Conservation (phyloP, 2,329 filamentous ascomycete genomes). For the Xylaria sp. region DNA sequence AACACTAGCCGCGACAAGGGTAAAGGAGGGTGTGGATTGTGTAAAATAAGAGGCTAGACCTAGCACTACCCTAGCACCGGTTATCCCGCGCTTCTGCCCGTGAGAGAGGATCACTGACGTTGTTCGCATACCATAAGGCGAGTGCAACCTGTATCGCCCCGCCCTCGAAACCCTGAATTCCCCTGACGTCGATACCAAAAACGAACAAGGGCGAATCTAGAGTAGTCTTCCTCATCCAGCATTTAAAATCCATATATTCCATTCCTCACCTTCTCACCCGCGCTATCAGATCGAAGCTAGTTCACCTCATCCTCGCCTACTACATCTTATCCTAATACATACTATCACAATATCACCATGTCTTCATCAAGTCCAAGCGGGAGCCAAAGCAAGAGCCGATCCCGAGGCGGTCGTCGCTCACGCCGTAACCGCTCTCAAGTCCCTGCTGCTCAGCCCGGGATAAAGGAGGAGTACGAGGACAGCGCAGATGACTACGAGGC, state of each 20-base stretch:
- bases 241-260: conserved; percentile 8
- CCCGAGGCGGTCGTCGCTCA: conserved; percentile 44
- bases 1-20: neutral
- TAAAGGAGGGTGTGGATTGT: conserved; percentile 12
- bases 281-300: neutral
- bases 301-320: conserved; percentile 1
- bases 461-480: conserved; percentile 40
- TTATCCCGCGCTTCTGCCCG: neutral
- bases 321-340: conserved; percentile 7
- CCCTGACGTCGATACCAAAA: conserved; percentile 31
- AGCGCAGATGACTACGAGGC: conserved; percentile 45
- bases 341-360: conserved; percentile 35
- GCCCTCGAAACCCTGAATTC: conserved; percentile 21
- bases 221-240: neutral
- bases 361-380: conserved; percentile 44
- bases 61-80: conserved; percentile 2
- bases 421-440: conserved; percentile 45
- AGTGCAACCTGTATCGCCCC: conserved; percentile 13
- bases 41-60: neutral
- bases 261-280: neutral
- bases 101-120: conserved; percentile 31
- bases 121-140: conserved; percentile 10
- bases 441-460: conserved; percentile 41
- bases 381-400: conserved; percentile 41
- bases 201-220: conserved; percentile 2